Percentiles rank a stretch among this genome's conserved stretches.
These are phyloP conservation scores for Orychophragmus violaceus DNA, from an alignment of 345 rosid species.

Conservation along the genomic window DNA sequence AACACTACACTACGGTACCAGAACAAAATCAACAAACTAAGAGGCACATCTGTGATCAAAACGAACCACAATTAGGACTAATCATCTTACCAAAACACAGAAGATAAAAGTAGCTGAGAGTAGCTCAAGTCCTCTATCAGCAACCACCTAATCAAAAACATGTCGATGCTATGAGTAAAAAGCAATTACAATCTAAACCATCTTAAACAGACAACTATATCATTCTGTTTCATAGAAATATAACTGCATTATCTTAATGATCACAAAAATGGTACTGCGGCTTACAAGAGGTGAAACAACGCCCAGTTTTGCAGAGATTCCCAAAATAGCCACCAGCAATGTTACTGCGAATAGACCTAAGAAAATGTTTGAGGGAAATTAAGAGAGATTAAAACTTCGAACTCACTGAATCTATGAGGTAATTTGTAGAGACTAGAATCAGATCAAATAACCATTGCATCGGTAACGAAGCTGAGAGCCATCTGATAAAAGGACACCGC, in stretches of 20 bases:
- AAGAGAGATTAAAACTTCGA: background rate
- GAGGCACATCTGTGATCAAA: background rate
- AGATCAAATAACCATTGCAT: conserved; percentile 51
- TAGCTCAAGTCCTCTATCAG: conserved; percentile 79
- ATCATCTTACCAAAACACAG: conserved; percentile 60
- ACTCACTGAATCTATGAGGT: background rate
- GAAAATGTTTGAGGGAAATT: background rate
- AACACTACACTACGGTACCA: background rate
- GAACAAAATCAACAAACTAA: background rate
- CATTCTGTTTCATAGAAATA: background rate
- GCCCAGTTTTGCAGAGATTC: conserved; percentile 46
- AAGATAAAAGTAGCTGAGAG: conserved; percentile 65
- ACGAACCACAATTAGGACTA: background rate
- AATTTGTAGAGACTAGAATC: background rate
- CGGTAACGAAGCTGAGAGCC: conserved; percentile 64
- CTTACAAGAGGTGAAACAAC: conserved; percentile 54
- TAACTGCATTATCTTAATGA: background rate
- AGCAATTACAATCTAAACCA: background rate
- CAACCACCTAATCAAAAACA: conserved; percentile 46
- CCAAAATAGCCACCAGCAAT: conserved; percentile 51
- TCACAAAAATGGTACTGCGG: background rate
- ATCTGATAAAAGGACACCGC: conserved; percentile 54
- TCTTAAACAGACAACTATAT: background rate
- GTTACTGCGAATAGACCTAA: conserved; percentile 58
- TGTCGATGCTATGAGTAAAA: background rate